A percentile compares a stretch with the other conserved stretches of the same genome.
Evolutionary conservation across 106 monocot species (phyloP).

Genomic region (Apostasia shenzhenica): DNA sequence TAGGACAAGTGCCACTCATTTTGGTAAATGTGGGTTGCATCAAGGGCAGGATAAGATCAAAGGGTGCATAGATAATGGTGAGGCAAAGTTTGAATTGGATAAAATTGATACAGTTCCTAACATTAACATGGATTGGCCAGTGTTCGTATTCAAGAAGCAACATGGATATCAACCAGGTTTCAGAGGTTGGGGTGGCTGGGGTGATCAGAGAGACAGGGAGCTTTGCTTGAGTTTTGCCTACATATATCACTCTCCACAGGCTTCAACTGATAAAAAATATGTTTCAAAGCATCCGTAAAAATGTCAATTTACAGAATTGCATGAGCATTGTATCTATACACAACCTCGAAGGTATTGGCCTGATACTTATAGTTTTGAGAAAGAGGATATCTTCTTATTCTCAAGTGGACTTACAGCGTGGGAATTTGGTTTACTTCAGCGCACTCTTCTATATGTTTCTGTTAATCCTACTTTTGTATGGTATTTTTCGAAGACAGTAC

Average conservation of each 20-base stretch:
- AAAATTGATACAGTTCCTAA: constrained; percentile 53
- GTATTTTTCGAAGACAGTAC: no score
- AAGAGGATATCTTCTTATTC: no score
- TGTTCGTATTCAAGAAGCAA: constrained; percentile 41
- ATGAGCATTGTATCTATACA: not conserved
- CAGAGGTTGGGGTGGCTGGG: constrained; percentile 98
- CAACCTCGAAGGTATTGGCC: not conserved
- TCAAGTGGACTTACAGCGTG: no score
- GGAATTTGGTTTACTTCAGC: no score
- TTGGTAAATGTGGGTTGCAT: constrained; percentile 95
- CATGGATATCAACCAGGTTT: constrained; percentile 74
- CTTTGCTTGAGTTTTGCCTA: constrained; percentile 90
- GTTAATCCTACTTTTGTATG: no score
- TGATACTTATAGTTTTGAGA: no score
- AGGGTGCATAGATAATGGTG: constrained; percentile 62
- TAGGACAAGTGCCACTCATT: constrained; percentile 76
- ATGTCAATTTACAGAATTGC: not conserved
- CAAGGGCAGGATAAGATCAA: constrained; percentile 63
- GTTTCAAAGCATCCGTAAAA: not conserved
- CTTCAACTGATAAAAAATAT: constrained; percentile 14
- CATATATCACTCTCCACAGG: constrained; percentile 52
- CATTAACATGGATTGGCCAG: constrained; percentile 59
- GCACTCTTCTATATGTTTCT: no score
- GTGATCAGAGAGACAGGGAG: constrained; percentile 70
- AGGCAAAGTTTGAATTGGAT: constrained; percentile 37